Evolutionary conservation across 1,284 basidiomycete species (phyloP), one percentile per base, ranked within the genome.

Genomic region (Stereum hirsutum): DNA sequence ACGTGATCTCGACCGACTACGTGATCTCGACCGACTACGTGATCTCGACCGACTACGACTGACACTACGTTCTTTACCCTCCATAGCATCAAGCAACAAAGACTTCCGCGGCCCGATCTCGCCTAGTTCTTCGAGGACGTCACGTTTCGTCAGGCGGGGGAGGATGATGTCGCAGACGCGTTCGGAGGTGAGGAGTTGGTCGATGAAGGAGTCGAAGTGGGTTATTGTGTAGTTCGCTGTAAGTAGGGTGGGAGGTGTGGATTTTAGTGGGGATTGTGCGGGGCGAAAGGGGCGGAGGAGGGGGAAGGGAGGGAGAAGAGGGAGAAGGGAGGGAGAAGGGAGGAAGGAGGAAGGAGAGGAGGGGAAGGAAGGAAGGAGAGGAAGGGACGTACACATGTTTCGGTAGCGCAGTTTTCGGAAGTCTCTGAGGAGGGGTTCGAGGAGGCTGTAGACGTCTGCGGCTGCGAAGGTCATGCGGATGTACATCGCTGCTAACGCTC

Each of bases 131-230:
- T 99, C 95, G 12, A 99, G 68, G 1, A 91, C 82, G 44, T 82
- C 76, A 15, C 96, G 77, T 65, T 86, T 91, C 2, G 81, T 80
- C 49, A 99, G 66, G 34, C 96, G 81, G 5, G 96, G 96, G 39
- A 99, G 67, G 53, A 98, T 98, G 53, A 93, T 89, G 63, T 99
- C 95, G 62, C 94, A 99, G 2, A 94, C 94, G 47, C 94, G 77
- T 49, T 98, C 94, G 59, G 96, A 82, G 1, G 73, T 80, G 20
- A 99, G 65, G 5, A 99, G 72, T 40, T 80, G 71, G 62, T 98
- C 84, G 42, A 94, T 74, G 57, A 92, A 98, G 58, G 95, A 89
- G 63, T 99, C 96, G 60, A 99, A 91, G 53, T 81, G 86, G 14
- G 86, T 83, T 35, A 99, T 64, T 0, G 72, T 69, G 58, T 89